phyloP scores from a whole-genome alignment of 768 basidiomycete genomes.

The Rhodotorula toruloides region DNA sequence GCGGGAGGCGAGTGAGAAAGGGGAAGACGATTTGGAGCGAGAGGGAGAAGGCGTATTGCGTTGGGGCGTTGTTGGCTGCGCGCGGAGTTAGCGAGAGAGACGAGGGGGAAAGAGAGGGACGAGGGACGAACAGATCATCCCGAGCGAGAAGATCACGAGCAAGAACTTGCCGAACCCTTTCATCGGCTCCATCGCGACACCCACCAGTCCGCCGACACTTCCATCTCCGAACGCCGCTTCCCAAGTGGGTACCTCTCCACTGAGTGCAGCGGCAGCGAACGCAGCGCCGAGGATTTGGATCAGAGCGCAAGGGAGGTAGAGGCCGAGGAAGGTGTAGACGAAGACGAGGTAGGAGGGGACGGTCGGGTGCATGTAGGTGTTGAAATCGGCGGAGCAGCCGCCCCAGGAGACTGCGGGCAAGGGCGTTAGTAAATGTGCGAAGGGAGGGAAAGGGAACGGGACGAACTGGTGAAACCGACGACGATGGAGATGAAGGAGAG shows the following conservation, averaged over 20 bases:
- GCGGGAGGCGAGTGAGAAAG: conserved; percentile 56
- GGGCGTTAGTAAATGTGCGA: background rate
- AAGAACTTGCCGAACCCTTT: conserved; percentile 53
- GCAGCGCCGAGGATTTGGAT: conserved; percentile 64
- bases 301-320: conserved; percentile 54
- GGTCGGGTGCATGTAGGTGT: conserved; percentile 57
- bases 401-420: conserved; percentile 37
- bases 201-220: conserved; percentile 51
- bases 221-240: conserved; percentile 47
- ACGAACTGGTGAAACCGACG: conserved; percentile 59
- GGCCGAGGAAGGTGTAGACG: conserved; percentile 61
- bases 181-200: conserved; percentile 49
- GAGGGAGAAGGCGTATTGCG: conserved; percentile 74
- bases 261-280: conserved; percentile 57
- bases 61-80: conserved; percentile 71
- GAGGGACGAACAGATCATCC: conserved; percentile 53
- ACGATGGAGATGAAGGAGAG: conserved; percentile 65
- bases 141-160: conserved; percentile 66
- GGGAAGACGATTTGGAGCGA: conserved; percentile 68
- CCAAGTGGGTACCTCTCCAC: conserved; percentile 45
- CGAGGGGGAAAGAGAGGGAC: too few species aligned
- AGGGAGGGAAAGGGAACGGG: background rate
- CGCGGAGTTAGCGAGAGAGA: background rate
- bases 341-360: conserved; percentile 54
- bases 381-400: conserved; percentile 60